Conservation (phyloP, 2,329 filamentous ascomycete species). For the Penicillium sclerotiorum region DNA sequence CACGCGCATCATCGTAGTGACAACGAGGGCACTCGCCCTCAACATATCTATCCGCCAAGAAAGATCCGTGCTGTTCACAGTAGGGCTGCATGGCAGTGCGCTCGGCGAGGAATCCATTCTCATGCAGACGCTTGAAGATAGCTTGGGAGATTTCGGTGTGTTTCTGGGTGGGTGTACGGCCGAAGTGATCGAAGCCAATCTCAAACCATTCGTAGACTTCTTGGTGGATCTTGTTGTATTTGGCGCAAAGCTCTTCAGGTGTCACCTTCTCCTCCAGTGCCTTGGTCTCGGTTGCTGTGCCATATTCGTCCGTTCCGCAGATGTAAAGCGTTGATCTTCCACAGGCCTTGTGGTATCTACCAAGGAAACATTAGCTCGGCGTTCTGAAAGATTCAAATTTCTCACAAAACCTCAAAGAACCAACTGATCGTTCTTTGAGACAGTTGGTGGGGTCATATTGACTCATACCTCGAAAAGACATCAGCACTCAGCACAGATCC, state of each 20-base stretch:
- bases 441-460: constrained; percentile 56
- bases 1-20: constrained; percentile 69
- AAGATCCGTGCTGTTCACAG: constrained; percentile 67
- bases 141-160: constrained; percentile 93
- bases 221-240: constrained; percentile 88
- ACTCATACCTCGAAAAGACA: constrained; percentile 64
- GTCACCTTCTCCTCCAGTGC: constrained; percentile 84
- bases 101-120: constrained; percentile 88
- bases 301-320: constrained; percentile 92
- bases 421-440: no score
- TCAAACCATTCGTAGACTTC: constrained; percentile 96
- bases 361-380: constrained; percentile 17
- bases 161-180: constrained; percentile 82
- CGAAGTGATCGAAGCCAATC: constrained; percentile 93
- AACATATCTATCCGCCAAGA: constrained; percentile 76
- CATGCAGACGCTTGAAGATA: constrained; percentile 83
- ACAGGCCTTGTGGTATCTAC: constrained; percentile 75
- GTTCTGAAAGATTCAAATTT: no score
- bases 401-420: no score
- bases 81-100: constrained; percentile 86
- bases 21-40: constrained; percentile 52
- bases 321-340: constrained; percentile 80
- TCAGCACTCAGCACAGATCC: constrained; percentile 87
- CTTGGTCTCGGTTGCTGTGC: constrained; percentile 94
- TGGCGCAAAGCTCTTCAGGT: constrained; percentile 82